A percentile compares a stretch with the other conserved stretches of the same genome.
Evolutionary conservation across 2,329 filamentous ascomycete genomes (phyloP).

Genomic region (Torrubiella hemipterigena): DNA sequence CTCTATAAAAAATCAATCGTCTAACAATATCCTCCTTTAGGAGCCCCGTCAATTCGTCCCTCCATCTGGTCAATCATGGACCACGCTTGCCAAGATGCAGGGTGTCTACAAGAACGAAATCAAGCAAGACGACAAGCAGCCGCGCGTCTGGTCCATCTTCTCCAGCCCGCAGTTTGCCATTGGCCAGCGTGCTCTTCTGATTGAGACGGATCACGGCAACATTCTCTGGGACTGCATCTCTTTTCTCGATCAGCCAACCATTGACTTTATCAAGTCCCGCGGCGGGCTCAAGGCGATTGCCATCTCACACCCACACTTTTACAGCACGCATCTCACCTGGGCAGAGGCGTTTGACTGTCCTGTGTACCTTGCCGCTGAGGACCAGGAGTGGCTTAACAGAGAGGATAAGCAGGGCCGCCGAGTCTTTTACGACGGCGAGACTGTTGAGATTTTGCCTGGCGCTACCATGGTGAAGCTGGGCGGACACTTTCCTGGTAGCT

Average conservation of each 20-base stretch:
- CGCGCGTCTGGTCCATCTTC: constrained; percentile 31
- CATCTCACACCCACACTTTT: constrained; percentile 76
- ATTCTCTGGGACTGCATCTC: constrained; percentile 72
- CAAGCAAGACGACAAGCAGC: constrained; percentile 30
- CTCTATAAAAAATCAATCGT: no score
- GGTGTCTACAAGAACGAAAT: constrained; percentile 41
- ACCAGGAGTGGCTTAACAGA: constrained; percentile 50
- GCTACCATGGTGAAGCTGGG: constrained; percentile 58
- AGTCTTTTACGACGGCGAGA: constrained; percentile 31
- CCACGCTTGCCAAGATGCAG: constrained; percentile 37
- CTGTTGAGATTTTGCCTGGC: constrained; percentile 27
- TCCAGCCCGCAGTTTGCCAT: constrained; percentile 55
- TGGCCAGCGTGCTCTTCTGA: constrained; percentile 60
- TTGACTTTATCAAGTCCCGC: constrained; percentile 40
- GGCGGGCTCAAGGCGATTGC: constrained; percentile 62
- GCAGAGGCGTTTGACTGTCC: constrained; percentile 54
- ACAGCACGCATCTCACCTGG: constrained; percentile 67
- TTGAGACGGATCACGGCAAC: constrained; percentile 55
- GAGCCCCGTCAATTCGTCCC: constrained; percentile 63
- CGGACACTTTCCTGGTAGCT: constrained; percentile 68
- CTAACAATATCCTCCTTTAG: background rate
- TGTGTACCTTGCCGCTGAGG: constrained; percentile 56
- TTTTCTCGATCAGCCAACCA: constrained; percentile 53
- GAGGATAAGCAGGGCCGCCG: constrained; percentile 22
- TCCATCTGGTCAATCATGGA: constrained; percentile 41